A percentile compares a stretch with the other conserved stretches of the same genome.
Conservation (phyloP, 1,284 basidiomycete genomes). For the Ganoderma boninense region DNA sequence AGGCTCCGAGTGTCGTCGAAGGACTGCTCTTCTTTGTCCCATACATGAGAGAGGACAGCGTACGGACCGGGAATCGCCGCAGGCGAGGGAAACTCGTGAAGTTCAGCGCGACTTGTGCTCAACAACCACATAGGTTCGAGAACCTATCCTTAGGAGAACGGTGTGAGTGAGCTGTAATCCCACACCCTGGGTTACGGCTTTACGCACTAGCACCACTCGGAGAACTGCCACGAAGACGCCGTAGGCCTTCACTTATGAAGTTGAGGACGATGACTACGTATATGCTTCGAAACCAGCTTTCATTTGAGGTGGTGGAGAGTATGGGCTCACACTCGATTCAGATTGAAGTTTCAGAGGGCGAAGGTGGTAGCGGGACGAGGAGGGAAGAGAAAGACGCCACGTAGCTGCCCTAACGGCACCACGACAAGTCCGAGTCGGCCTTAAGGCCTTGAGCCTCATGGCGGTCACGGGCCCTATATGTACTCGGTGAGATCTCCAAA, state of each 20-base stretch:
- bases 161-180: neutral
- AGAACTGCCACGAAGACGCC: neutral
- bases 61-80: slow-evolving; percentile 2
- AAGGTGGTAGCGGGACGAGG: too few species aligned
- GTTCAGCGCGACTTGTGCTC: slow-evolving; percentile 6
- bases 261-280: neutral
- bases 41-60: slow-evolving; percentile 11
- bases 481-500: too few species aligned
- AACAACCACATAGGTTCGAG: slow-evolving; percentile 12
- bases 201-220: neutral
- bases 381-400: too few species aligned
- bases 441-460: too few species aligned
- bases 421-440: too few species aligned
- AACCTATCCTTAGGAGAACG: neutral
- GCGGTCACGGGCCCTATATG: too few species aligned
- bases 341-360: too few species aligned
- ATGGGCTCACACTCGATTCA: too few species aligned
- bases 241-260: neutral
- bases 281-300: neutral
- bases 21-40: slow-evolving; percentile 4
- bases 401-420: too few species aligned
- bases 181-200: neutral
- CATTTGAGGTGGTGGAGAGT: neutral
- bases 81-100: neutral
- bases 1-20: slow-evolving; percentile 1